Percentiles rank a stretch among this genome's conserved stretches.
These are phyloP conservation scores for Pseudogymnoascus sp. DNA, from an alignment of 2,329 filamentous ascomycete genomes.

Conservation along the genomic window DNA sequence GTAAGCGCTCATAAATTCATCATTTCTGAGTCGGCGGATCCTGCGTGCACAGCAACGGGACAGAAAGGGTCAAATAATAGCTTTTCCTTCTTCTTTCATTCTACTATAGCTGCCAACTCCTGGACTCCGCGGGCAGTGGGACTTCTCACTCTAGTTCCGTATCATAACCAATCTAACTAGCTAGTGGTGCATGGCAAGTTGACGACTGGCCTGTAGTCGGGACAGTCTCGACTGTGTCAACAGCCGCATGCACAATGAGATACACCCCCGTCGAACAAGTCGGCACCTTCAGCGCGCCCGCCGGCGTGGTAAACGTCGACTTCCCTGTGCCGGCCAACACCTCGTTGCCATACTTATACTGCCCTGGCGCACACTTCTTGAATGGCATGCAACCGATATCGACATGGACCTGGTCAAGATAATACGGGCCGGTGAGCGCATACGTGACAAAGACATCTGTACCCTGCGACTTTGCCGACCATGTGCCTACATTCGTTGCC, in stretches of 20 bases:
- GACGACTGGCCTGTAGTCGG: not conserved
- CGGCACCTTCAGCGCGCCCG: not conserved
- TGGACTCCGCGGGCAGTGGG: not conserved
- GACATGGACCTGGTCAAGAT: constrained; percentile 1
- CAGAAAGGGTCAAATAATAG: not conserved
- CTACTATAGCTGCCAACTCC: not conserved
- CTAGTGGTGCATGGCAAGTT: not conserved
- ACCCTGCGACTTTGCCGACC: not conserved
- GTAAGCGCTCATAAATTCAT: not conserved
- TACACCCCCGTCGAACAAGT: not conserved
- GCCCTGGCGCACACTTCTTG: not conserved
- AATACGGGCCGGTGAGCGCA: constrained; percentile 1
- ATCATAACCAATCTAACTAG: not conserved
- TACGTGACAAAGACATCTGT: not conserved
- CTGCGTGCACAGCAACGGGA: not conserved
- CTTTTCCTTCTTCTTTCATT: not conserved
- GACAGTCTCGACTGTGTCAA: not conserved
- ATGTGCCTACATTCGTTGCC: constrained; percentile 3
- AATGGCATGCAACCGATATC: not conserved
- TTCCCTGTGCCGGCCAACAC: not conserved
- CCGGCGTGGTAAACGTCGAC: not conserved
- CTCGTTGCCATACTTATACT: not conserved
- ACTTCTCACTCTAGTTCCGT: not conserved
- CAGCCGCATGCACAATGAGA: constrained; percentile 3
- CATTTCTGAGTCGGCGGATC: not conserved